phyloP scores from a whole-genome alignment of 73 alveolate genomes.

The Tetrahymena borealis region DNA sequence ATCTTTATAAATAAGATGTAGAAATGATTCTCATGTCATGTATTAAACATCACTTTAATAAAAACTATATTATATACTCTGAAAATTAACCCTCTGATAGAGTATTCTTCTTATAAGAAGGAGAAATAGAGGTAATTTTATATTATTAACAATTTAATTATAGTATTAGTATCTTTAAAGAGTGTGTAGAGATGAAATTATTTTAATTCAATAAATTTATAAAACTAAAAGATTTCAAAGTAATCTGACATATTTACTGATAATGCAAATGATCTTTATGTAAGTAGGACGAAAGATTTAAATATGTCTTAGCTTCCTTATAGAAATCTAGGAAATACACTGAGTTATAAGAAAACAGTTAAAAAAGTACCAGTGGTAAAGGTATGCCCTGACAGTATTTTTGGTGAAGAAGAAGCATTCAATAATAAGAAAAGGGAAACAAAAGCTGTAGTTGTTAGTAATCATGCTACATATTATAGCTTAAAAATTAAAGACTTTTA shows the following conservation, averaged over 20 bases:
- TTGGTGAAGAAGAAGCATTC: neutral
- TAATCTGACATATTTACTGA: neutral
- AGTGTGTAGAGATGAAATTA: neutral
- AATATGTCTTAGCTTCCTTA: neutral
- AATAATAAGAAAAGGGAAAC: neutral
- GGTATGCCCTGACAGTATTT: neutral
- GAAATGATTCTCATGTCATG: neutral
- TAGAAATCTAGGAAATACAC: neutral
- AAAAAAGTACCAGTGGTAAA: neutral
- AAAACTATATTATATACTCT: neutral
- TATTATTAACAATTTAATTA: neutral
- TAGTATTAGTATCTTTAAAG: neutral
- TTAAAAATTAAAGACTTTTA: neutral
- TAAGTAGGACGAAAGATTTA: neutral
- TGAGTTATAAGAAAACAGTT: neutral
- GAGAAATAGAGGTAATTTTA: neutral
- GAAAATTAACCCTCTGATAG: neutral
- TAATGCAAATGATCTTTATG: neutral
- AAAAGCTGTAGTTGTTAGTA: neutral
- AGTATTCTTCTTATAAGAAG: neutral
- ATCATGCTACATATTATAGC: neutral
- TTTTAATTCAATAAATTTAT: neutral
- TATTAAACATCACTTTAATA: neutral
- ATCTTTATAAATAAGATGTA: neutral
- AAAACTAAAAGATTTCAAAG: neutral